Evolutionary conservation across 495 filamentous ascomycete species (phyloP), one percentile per base, ranked within the genome.

Genomic region (Penicillium robsamsonii): DNA sequence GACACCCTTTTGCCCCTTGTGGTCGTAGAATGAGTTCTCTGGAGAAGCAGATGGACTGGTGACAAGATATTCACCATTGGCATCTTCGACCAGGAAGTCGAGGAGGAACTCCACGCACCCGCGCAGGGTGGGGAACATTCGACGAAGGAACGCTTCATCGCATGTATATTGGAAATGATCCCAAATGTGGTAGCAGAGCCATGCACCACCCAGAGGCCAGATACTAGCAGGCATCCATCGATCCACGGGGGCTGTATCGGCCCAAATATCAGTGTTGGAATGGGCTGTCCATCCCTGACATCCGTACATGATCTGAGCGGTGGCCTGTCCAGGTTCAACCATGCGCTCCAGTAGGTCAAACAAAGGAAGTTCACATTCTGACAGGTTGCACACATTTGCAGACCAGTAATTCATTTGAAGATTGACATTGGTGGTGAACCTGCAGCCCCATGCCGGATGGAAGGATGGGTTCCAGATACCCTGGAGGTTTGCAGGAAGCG

Each of bases 361-460:
- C 9, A 83, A 55, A 15, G 70, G 63, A 38, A 58, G 11, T 46
- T 70, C 69, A 30, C 70, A 73, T 52, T 71, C 69, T 0, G 63
- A 60, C 4, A 73, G 43, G 53, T 82, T 81, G 18, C 72, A 79
- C 11, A 71, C 43, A 43, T 73, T 69, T 15, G 76, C 72, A 3
- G 70, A 73, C 81, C 81, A 84, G 63, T 84, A 84, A 67, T 84
- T 86, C 81, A 85, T 86, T 63, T 84, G 71, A 0, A 76, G 69
- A 48, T 86, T 85, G 65, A 83, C 78, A 57, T 84, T 85, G 48
- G 79, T 79, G 4, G 81, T 84, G 62, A 75, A 84, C 49, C 79
- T 82, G 46, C 73, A 72, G 18, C 76, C 77, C 81, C 80, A 86
- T 13, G 79, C 67, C 0, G 79, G 75, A 45, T 63, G 62, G 52